phyloP scores from a whole-genome alignment of 257 asterid genomes.

The Cinchona pubescens region DNA sequence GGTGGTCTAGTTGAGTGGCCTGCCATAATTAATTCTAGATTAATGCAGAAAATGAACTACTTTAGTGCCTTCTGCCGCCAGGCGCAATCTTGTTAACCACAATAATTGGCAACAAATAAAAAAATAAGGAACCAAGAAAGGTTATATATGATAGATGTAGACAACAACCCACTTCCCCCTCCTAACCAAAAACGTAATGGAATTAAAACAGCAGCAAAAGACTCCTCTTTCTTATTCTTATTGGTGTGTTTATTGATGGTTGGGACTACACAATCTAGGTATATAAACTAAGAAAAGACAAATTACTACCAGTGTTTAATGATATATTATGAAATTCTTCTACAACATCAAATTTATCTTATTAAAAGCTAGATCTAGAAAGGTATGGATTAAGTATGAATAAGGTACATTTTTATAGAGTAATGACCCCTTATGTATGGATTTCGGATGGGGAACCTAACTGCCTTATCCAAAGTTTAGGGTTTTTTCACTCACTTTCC shows the following conservation, averaged over 20 bases:
- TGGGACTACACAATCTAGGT: neutral
- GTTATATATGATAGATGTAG: neutral
- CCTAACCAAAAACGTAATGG: neutral
- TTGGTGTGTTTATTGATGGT: neutral
- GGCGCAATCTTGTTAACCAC: slow-evolving; percentile 1
- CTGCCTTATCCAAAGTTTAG: too few species aligned
- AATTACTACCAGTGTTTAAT: too few species aligned
- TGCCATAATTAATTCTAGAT: slow-evolving; percentile 20
- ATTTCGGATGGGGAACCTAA: too few species aligned
- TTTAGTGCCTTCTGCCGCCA: neutral
- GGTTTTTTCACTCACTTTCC: too few species aligned
- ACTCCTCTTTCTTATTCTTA: neutral
- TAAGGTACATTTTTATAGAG: too few species aligned
- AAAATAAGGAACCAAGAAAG: neutral
- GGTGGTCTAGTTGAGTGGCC: slow-evolving; percentile 30
- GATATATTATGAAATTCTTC: neutral
- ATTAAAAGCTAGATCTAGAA: neutral
- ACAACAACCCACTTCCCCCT: neutral
- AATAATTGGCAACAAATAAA: neutral
- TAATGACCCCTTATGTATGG: too few species aligned
- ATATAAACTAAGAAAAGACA: neutral
- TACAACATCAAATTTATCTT: neutral
- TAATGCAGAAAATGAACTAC: slow-evolving; percentile 14
- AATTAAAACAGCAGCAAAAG: neutral
- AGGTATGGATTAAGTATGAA: too few species aligned